Evolutionary conservation across 2,329 filamentous ascomycete genomes (phyloP), one percentile per base, ranked within the genome.

Genomic region (Cladosporium halotolerans): DNA sequence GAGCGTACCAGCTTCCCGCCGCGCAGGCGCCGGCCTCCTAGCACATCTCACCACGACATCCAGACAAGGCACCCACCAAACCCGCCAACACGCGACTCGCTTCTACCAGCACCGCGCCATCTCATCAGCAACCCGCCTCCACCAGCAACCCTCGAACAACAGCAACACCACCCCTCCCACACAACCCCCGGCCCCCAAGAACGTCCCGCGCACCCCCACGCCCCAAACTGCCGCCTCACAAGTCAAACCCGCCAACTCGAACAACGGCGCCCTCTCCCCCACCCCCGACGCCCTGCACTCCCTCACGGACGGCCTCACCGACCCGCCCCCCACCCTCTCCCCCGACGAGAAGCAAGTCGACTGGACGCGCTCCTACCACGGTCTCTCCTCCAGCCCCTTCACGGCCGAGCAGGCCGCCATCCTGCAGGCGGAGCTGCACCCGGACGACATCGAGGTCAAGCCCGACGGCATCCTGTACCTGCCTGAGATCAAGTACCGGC

Each of bases 391-490:
- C 0, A 75, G 76, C 33, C 79, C 89, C 0, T 95, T 96, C 70
- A 76, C 83, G 3, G 73, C 82, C 43, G 85, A 90, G 70, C 80
- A 85, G 50, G 79, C 81, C 9, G 78, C 82, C 13, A 78, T 88
- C 16, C 78, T 96, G 44, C 79, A 87, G 57, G 76, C 80, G 53
- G 83, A 84, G 1, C 69, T 95, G 10, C 74, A 82, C 51, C 73
- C 80, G 0, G 79, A 84, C 45, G 92, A 97, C 71, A 84, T 99
- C 52, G 93, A 99, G 76, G 86, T 99, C 68, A 99, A 99, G 76
- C 92, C 93, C 32, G 93, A 99, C 73, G 93, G 93, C 33, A 92
- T 99, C 62, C 77, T 97, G 55, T 99, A 97, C 70, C 77, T 99
- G 55, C 93, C 93, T 10, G 93, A 99, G 78, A 97, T 99, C 77